Evolutionary conservation across 139 green algal genomes (phyloP).

Genomic region (Eudorina sp.): DNA sequence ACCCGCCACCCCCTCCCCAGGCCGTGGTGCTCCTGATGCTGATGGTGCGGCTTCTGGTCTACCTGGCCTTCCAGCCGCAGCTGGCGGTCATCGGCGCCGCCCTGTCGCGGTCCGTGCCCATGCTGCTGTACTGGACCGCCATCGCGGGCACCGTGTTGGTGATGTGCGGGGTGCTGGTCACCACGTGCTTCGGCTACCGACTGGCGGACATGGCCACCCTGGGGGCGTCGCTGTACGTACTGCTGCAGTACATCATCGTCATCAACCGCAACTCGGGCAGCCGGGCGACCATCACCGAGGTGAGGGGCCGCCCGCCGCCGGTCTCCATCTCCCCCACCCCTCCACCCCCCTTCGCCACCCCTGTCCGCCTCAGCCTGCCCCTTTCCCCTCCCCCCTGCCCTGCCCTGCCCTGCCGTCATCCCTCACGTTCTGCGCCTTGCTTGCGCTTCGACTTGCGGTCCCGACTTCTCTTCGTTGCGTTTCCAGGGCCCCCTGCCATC

Average conservation of each 20-base stretch:
- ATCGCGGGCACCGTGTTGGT: conserved; percentile 19
- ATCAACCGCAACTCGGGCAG: conserved; percentile 31
- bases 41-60: conserved; percentile 55
- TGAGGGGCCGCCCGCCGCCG: too few relatives aligned
- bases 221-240: background rate
- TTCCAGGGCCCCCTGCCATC: too few relatives aligned
- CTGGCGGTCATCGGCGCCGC: conserved; percentile 49
- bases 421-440: too few relatives aligned
- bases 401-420: too few relatives aligned
- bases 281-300: conserved; percentile 19
- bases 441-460: too few relatives aligned
- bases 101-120: conserved; percentile 19
- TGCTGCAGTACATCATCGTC: conserved; percentile 44
- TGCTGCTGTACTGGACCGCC: conserved; percentile 49
- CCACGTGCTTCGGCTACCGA: conserved; percentile 49
- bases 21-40: conserved; percentile 55
- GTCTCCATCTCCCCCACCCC: too few relatives aligned
- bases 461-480: too few relatives aligned
- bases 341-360: too few relatives aligned
- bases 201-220: conserved; percentile 6
- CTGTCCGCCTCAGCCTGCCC: too few relatives aligned
- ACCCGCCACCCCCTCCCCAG: background rate
- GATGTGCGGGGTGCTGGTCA: conserved; percentile 28
- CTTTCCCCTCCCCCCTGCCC: too few relatives aligned
- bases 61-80: conserved; percentile 60